A percentile compares a stretch with the other conserved stretches of the same genome.
These are phyloP conservation scores for Schwanniomyces yamadae DNA, from an alignment of 805 yeast genomes.

Conservation along the genomic window DNA sequence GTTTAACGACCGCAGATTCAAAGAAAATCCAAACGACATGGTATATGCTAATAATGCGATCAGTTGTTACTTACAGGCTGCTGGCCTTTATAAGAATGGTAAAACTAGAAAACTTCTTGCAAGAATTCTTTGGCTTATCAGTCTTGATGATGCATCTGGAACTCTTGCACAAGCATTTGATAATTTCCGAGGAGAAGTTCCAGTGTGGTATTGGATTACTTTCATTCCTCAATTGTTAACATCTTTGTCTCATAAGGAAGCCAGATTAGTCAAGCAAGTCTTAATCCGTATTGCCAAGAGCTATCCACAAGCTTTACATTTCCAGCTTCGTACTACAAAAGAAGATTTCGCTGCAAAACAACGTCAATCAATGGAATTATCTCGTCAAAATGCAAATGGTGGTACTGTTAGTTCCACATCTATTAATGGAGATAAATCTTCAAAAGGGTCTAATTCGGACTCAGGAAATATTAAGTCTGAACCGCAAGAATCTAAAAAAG, in stretches of 20 bases:
- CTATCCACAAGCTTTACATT: constrained; percentile 96
- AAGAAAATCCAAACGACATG: constrained; percentile 78
- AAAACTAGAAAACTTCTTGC: constrained; percentile 87
- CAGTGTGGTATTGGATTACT: constrained; percentile 99
- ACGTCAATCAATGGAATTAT: constrained; percentile 56
- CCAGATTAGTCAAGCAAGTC: constrained; percentile 81
- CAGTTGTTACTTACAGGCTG: constrained; percentile 95
- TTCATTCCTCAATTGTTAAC: constrained; percentile 92
- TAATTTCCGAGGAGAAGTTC: constrained; percentile 90
- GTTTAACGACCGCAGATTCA: constrained; percentile 84
- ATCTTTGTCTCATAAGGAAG: constrained; percentile 87
- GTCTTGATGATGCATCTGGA: constrained; percentile 83
- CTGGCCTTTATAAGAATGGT: constrained; percentile 90
- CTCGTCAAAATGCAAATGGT: constrained; percentile 13
- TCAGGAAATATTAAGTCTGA: too few relatives aligned
- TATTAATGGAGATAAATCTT: not conserved
- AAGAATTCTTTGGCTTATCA: constrained; percentile 88
- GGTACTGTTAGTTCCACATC: constrained; percentile 4
- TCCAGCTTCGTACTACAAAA: constrained; percentile 90
- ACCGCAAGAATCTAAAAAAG: too few relatives aligned
- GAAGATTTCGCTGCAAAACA: constrained; percentile 90
- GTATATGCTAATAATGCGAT: constrained; percentile 90
- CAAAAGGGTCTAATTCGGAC: too few relatives aligned
- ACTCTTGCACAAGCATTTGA: constrained; percentile 85
- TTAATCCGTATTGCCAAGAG: constrained; percentile 91